A percentile compares a stretch with the other conserved stretches of the same genome.
Evolutionary conservation across 2,329 filamentous ascomycete species (phyloP).

Genomic region (Pseudogymnoascus sp.): DNA sequence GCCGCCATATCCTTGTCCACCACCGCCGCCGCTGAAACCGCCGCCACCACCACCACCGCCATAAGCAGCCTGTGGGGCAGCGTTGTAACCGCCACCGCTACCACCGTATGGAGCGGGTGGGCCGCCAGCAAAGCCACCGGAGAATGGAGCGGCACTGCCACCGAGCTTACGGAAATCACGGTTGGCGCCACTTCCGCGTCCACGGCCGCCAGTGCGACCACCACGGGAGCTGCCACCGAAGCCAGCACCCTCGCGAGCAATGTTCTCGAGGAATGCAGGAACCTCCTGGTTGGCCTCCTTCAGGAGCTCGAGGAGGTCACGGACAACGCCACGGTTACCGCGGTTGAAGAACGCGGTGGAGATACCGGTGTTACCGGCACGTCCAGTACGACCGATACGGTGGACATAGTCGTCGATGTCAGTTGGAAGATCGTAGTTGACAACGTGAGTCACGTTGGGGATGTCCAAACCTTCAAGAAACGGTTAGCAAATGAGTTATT

Average conservation of each 20-base stretch:
- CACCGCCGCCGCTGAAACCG: constrained; percentile 34
- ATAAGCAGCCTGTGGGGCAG: constrained; percentile 32
- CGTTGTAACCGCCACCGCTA: constrained; percentile 39
- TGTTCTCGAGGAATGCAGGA: constrained; percentile 88
- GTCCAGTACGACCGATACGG: constrained; percentile 98
- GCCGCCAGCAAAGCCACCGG: constrained; percentile 28
- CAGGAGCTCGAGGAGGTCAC: constrained; percentile 91
- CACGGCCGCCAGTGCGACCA: constrained; percentile 61
- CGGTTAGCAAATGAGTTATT: background rate
- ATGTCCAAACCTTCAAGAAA: constrained; percentile 60
- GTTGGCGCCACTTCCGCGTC: constrained; percentile 60
- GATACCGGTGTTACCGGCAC: constrained; percentile 97
- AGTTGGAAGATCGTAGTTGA: constrained; percentile 99
- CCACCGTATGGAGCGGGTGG: constrained; percentile 30
- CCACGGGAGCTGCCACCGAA: constrained; percentile 64
- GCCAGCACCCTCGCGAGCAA: constrained; percentile 82
- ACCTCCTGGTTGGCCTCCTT: constrained; percentile 99
- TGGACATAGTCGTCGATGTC: constrained; percentile 99
- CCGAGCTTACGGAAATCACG: constrained; percentile 82
- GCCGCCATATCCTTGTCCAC: constrained; percentile 32
- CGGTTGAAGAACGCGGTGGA: constrained; percentile 99
- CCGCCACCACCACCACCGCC: constrained; percentile 33
- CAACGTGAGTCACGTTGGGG: constrained; percentile 89
- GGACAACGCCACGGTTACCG: constrained; percentile 94
- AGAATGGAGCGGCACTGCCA: constrained; percentile 38